These are phyloP conservation scores for Darksidea phi DNA, from an alignment of 495 filamentous ascomycete genomes.

Conservation along the genomic window DNA sequence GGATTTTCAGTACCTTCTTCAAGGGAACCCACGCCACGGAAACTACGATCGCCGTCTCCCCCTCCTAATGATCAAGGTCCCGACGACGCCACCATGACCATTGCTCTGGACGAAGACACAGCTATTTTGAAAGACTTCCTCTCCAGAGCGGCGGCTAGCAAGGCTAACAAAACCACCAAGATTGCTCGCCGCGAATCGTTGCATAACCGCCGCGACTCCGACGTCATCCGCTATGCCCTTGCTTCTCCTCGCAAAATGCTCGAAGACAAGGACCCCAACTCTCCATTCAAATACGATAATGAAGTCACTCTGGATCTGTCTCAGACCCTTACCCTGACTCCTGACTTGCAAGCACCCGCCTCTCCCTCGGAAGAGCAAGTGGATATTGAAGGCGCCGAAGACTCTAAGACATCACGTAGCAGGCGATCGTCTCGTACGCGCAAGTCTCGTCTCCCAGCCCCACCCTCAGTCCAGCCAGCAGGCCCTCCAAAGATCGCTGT, in stretches of 20 bases:
- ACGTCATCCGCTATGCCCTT: constrained; percentile 41
- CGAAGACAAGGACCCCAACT: constrained; percentile 55
- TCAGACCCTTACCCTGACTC: constrained; percentile 30
- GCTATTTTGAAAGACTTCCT: constrained; percentile 62
- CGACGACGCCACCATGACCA: constrained; percentile 25
- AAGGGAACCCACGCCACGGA: neutral
- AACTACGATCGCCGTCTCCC: constrained; percentile 16
- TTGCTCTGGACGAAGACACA: constrained; percentile 53
- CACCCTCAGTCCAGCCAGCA: constrained; percentile 35
- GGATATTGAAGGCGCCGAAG: constrained; percentile 30
- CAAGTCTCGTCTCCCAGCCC: constrained; percentile 25
- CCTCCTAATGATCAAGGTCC: constrained; percentile 5
- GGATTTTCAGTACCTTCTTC: neutral
- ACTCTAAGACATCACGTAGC: constrained; percentile 1
- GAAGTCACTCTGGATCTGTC: constrained; percentile 31
- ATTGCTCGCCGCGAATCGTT: constrained; percentile 39
- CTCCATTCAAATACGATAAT: constrained; percentile 46
- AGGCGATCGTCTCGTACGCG: constrained; percentile 28
- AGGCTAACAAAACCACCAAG: constrained; percentile 51
- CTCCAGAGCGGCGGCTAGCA: constrained; percentile 59
- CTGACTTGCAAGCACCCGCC: constrained; percentile 7
- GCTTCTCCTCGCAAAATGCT: constrained; percentile 51
- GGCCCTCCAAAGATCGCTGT: constrained; percentile 56
- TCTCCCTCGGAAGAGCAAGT: constrained; percentile 15
- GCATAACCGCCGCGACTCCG: constrained; percentile 44